Base-by-base conservation (phyloP, 1,139 yeast species). In the Suhomyces panamericanus region DNA sequence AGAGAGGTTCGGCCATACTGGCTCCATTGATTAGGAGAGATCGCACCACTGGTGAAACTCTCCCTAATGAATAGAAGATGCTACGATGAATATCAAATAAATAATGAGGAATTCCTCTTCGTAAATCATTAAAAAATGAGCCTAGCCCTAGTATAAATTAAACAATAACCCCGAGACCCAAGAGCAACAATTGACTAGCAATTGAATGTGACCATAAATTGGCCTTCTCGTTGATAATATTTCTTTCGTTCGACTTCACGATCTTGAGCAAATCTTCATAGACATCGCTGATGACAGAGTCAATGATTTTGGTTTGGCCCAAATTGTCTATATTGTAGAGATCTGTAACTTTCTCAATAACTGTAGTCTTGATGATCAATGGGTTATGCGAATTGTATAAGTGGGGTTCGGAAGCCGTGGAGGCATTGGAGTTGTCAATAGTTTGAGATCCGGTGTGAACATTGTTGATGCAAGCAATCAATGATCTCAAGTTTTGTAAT, bases 121-220 rank as follows among this genome's bases (percentile, higher is more conserved):
- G 43, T 47, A 37, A 41, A n/a, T 39, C 38, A 32, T 28, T 40
- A 33, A 38, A 43, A 14, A 15, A 17, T n/a, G 15, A 34, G n/a
- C 12, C 15, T 15, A 27, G 28, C 17, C 13, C n/a, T 24, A n/a
- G 12, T 34, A 14, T 31, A 28, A 29, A 31, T 54, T 56, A 79
- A 8, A 78, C 85, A 60, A 80, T 71, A 0, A 79, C 85, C 10
- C 85, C 85, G 40, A 81, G 66, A 0, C 87, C 86, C 41, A 81
- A 69, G 35, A 81, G 65, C 38, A 81, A 61, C 41, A 81, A 60
- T 55, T 81, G 87, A 41, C 85, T 78, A 7, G 85, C 83, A 36
- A 81, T 60, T 3, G 83, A 75, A 49, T 80, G 81, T 0, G 85
- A 80, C 86, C 86, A 81, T 55, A 70, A 63, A 35, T 68, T 69